phyloP scores from a whole-genome alignment of 192 early-diverging fungal species.

The Funneliformis mosseae region DNA sequence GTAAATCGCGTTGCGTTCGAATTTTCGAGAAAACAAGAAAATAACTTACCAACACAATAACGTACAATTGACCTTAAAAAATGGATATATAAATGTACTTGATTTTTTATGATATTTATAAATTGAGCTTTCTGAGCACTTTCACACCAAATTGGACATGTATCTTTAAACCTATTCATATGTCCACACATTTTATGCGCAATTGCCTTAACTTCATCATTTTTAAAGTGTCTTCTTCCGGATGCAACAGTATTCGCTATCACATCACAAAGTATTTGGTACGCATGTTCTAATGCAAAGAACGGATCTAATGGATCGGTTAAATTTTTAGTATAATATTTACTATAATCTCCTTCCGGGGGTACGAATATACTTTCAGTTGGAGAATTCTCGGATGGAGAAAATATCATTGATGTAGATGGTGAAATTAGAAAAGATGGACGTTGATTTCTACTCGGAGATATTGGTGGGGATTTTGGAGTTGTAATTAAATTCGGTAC shows the following conservation, averaged over 20 bases:
- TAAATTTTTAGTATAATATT: neutral
- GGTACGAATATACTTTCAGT: neutral
- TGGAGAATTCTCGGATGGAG: neutral
- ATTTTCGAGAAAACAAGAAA: neutral
- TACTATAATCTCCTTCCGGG: neutral
- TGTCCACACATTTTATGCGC: neutral
- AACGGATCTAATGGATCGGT: neutral
- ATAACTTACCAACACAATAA: neutral
- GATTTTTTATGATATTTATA: neutral
- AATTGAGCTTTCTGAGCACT: neutral
- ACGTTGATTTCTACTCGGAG: neutral
- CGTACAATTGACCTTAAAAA: neutral
- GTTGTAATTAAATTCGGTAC: too few relatives aligned
- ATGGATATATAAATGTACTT: neutral
- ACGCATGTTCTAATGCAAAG: neutral
- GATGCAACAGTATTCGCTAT: neutral
- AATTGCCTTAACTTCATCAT: neutral
- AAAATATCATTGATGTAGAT: neutral
- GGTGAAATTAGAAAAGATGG: neutral
- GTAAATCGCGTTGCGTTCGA: too few relatives aligned
- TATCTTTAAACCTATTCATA: neutral
- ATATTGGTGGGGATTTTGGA: neutral
- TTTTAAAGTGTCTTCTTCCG: neutral
- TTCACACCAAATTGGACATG: neutral
- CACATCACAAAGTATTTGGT: neutral